Evolutionary conservation across 2,329 filamentous ascomycete genomes (phyloP), one percentile per base, ranked within the genome.

Genomic region (Sphaerulina vaccinii): DNA sequence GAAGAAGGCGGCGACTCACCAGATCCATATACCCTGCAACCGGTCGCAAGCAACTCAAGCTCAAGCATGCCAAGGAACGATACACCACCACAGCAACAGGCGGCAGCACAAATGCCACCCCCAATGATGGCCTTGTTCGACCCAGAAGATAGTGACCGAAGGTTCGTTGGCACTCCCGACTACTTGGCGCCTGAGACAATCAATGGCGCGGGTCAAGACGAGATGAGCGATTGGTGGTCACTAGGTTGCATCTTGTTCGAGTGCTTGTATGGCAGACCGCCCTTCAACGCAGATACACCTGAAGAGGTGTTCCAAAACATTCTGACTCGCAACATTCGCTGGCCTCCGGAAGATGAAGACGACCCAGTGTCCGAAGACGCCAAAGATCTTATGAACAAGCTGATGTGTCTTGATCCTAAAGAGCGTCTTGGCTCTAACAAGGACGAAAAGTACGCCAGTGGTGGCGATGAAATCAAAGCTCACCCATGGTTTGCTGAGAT

Each of bases 191-290:
- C 93, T 0, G 95, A 99, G 68, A 99, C 95, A 0, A 95, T 99
- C 66, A 91, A 90, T 59, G 93, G 95, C 43, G 85, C 90, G 60
- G 90, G 92, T 1, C 93, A 99, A 70, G 93, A 99, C 65, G 92
- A 97, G 70, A 93, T 92, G 61, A 97, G 93, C 67, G 93, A 99
- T 83, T 99, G 93, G 93, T 99, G 93, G 93, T 97, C 93, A 18
- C 80, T 99, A n/a, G 93, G 93, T 1, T 99, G 95, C 69, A 97
- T 99, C 62, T 76, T 97, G 71, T 99, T 96, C 64, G 93, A 99
- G 65, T 96, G 96, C 60, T 75, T 99, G 2, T 97, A 89, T 65
- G 93, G 93, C 1, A 86, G 89, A 52, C 93, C 93, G 1, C 93
- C 93, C 0, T 99, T 99, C 70, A 90, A 97, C 68, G 93, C 90